phyloP scores from a whole-genome alignment of 768 basidiomycete species.

The Mycena vulgaris region DNA sequence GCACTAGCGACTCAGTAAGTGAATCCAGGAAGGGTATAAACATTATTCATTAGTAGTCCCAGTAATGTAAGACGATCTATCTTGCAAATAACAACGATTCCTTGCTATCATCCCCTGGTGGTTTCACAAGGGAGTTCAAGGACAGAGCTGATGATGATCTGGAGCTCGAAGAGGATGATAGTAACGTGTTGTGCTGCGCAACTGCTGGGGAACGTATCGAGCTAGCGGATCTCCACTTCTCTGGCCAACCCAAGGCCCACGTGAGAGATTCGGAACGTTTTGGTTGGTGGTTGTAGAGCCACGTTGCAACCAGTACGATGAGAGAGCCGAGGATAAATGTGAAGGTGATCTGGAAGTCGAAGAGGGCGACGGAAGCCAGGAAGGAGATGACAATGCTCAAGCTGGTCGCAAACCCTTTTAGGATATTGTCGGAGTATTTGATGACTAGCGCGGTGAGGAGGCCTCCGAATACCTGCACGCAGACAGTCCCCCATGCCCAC shows the following conservation, averaged over 20 bases:
- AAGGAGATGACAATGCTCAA: conserved; percentile 96
- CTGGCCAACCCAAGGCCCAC: conserved; percentile 39
- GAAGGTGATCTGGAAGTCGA: conserved; percentile 89
- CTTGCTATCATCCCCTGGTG: conserved; percentile 34
- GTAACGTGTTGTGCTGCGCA: conserved; percentile 14
- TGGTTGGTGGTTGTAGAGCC: conserved; percentile 88
- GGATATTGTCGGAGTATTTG: conserved; percentile 93
- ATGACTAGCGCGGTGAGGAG: conserved; percentile 94
- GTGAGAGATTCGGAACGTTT: conserved; percentile 43
- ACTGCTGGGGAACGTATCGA: conserved; percentile 34
- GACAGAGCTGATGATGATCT: conserved; percentile 41
- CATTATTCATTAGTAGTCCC: conserved; percentile 10
- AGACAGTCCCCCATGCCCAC: conserved; percentile 94
- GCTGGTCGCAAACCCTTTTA: conserved; percentile 96
- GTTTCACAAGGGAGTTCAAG: conserved; percentile 31
- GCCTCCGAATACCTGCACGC: conserved; percentile 92
- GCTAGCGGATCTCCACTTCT: conserved; percentile 38
- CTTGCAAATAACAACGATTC: conserved; percentile 38
- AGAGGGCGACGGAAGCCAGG: conserved; percentile 91
- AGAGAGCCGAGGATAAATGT: conserved; percentile 89
- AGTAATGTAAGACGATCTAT: conserved; percentile 18
- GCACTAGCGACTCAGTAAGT: too few species aligned
- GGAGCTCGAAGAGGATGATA: conserved; percentile 35
- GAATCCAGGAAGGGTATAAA: not conserved
- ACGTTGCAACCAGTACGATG: conserved; percentile 90